These are phyloP conservation scores for Closterium sp. DNA, from an alignment of 139 green algal genomes.

Conservation along the genomic window DNA sequence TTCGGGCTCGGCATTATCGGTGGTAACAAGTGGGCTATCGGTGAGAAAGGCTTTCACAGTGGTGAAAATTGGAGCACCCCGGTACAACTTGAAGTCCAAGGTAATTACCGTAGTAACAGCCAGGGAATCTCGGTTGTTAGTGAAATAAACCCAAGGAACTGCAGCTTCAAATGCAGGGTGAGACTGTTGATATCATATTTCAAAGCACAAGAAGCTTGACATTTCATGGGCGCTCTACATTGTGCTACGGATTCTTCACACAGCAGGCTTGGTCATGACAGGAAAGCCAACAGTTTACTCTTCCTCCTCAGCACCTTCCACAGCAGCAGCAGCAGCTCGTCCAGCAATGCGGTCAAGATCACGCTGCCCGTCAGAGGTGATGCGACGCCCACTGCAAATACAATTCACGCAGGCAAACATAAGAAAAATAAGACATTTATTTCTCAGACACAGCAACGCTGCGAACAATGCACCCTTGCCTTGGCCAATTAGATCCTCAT, in stretches of 20 bases:
- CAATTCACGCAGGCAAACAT: background rate
- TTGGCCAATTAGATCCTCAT: no score
- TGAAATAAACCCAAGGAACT: background rate
- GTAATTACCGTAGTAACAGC: no score
- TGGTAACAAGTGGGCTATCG: background rate
- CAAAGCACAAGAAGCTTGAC: background rate
- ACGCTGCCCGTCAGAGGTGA: constrained; percentile 84
- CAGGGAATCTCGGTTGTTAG: no score
- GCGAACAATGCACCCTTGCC: no score
- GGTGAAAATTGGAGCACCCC: no score
- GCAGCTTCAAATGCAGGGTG: background rate
- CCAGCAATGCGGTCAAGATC: constrained; percentile 92
- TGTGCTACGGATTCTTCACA: background rate
- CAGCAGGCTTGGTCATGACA: background rate
- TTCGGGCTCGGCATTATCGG: background rate
- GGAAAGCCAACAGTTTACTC: background rate
- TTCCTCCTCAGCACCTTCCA: background rate
- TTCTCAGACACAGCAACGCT: no score
- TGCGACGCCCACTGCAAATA: constrained; percentile 67
- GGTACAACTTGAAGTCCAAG: no score
- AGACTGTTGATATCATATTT: background rate
- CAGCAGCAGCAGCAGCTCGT: constrained; percentile 21
- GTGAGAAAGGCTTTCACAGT: no score
- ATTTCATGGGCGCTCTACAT: background rate
- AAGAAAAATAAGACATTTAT: no score